Evolutionary conservation across 345 rosid species (phyloP).

Genomic region (Eucalyptus sp.): DNA sequence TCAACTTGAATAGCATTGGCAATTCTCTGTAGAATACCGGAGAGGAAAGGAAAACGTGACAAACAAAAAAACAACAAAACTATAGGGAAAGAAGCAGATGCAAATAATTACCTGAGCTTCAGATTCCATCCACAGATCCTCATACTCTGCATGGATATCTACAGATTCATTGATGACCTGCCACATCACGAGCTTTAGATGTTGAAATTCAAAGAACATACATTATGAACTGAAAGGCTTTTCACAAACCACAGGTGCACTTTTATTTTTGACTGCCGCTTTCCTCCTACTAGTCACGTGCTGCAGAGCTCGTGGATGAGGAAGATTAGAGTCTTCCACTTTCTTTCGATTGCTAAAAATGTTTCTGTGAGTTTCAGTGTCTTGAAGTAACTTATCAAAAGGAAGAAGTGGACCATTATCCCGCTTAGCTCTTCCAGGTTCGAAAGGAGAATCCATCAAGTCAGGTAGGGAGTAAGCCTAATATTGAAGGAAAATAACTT

Average conservation of each 20-base stretch:
- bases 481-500: background rate
- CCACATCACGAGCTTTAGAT: constrained; percentile 11
- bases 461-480: constrained; percentile 32
- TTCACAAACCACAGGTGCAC: constrained; percentile 42
- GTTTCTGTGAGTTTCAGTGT: constrained; percentile 13
- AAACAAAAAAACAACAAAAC: background rate
- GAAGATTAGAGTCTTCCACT: constrained; percentile 42
- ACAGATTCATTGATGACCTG: constrained; percentile 42
- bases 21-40: constrained; percentile 33
- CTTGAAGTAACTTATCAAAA: constrained; percentile 51
- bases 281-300: constrained; percentile 82
- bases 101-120: constrained; percentile 51
- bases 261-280: constrained; percentile 38
- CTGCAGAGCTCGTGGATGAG: constrained; percentile 61
- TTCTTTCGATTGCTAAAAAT: constrained; percentile 9
- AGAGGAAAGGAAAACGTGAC: background rate
- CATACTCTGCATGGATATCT: constrained; percentile 47
- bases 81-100: background rate
- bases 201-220: background rate
- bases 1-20: constrained; percentile 52
- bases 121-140: constrained; percentile 47
- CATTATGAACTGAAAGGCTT: constrained; percentile 2
- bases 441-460: constrained; percentile 34
- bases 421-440: constrained; percentile 26
- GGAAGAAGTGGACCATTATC: constrained; percentile 56